A percentile compares a stretch with the other conserved stretches of the same genome.
These are phyloP conservation scores for Wickerhamiella lipophila DNA, from an alignment of 805 yeast species.

Conservation along the genomic window DNA sequence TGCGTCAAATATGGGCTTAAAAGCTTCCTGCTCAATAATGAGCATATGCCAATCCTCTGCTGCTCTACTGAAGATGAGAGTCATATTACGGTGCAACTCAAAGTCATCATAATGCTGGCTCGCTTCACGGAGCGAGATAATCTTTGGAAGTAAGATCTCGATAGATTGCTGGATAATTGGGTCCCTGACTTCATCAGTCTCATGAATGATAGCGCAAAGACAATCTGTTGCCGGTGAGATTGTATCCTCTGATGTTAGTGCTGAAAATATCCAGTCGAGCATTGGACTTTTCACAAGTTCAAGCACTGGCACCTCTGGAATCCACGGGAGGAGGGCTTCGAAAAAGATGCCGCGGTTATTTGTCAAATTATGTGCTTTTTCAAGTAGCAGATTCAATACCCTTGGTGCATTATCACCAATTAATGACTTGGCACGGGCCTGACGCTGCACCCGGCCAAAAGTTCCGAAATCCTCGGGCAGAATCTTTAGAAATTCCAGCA, in stretches of 20 bases:
- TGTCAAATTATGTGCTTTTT: conserved; percentile 31
- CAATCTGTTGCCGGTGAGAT: conserved; percentile 84
- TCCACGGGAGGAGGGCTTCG: conserved; percentile 81
- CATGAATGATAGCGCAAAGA: conserved; percentile 64
- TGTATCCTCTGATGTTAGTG: conserved; percentile 44
- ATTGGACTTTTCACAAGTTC: conserved; percentile 54
- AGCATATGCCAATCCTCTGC: conserved; percentile 92
- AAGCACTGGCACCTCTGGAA: conserved; percentile 67
- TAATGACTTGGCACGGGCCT: conserved; percentile 44
- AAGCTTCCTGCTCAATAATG: conserved; percentile 52
- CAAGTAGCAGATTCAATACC: conserved; percentile 50
- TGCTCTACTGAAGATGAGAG: conserved; percentile 69
- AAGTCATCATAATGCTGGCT: conserved; percentile 14
- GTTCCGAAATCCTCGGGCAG: conserved; percentile 79
- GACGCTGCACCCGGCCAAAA: conserved; percentile 30
- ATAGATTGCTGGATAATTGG: conserved; percentile 36
- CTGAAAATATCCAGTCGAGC: conserved; percentile 53
- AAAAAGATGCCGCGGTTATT: conserved; percentile 36
- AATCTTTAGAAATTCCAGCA: conserved; percentile 65
- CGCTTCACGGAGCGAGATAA: conserved; percentile 33
- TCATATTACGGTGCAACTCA: conserved; percentile 21
- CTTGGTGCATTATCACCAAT: conserved; percentile 54
- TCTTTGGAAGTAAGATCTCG: conserved; percentile 52
- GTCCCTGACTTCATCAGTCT: conserved; percentile 57
- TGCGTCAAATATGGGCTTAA: conserved; percentile 60